phyloP scores from a whole-genome alignment of 208 protist species.

The Leishmania martiniquensis region DNA sequence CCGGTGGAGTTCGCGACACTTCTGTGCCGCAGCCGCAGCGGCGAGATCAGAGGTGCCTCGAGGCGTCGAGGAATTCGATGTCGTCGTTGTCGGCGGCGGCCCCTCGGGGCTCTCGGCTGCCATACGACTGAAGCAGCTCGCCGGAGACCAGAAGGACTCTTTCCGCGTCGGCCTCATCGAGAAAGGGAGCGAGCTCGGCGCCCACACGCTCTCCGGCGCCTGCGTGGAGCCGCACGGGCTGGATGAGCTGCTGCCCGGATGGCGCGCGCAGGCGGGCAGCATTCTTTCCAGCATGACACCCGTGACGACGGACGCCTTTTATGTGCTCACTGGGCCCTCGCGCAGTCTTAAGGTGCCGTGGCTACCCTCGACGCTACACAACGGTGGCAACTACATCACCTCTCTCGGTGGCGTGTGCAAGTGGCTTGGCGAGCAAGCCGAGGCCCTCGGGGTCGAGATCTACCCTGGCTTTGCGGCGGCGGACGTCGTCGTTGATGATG shows the following conservation, averaged over 20 bases:
- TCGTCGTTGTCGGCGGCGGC: constrained; percentile 97
- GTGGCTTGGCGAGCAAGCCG: constrained; percentile 95
- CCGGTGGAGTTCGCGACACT: constrained; percentile 34
- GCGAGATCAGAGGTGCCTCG: constrained; percentile 49
- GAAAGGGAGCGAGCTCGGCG: constrained; percentile 96
- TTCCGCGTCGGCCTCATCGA: constrained; percentile 95
- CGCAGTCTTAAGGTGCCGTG: constrained; percentile 61
- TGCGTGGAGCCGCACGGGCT: constrained; percentile 96
- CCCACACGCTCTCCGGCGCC: constrained; percentile 97
- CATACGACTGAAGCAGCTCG: constrained; percentile 96
- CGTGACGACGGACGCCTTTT: constrained; percentile 93
- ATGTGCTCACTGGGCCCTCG: constrained; percentile 71
- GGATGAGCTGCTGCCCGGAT: constrained; percentile 97
- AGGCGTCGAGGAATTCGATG: constrained; percentile 95
- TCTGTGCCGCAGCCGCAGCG: constrained; percentile 40
- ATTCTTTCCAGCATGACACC: constrained; percentile 77
- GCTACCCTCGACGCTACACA: constrained; percentile 85
- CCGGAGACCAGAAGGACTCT: constrained; percentile 72
- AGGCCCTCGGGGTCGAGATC: constrained; percentile 97
- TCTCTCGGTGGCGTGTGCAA: constrained; percentile 91
- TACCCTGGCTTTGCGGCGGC: constrained; percentile 95
- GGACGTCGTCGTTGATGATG: constrained; percentile 71
- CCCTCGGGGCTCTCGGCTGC: constrained; percentile 95
- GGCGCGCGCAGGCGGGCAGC: constrained; percentile 68
- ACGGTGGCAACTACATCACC: constrained; percentile 97